phyloP scores from a whole-genome alignment of 2,329 filamentous ascomycete genomes.

The Calonectria naviculata region DNA sequence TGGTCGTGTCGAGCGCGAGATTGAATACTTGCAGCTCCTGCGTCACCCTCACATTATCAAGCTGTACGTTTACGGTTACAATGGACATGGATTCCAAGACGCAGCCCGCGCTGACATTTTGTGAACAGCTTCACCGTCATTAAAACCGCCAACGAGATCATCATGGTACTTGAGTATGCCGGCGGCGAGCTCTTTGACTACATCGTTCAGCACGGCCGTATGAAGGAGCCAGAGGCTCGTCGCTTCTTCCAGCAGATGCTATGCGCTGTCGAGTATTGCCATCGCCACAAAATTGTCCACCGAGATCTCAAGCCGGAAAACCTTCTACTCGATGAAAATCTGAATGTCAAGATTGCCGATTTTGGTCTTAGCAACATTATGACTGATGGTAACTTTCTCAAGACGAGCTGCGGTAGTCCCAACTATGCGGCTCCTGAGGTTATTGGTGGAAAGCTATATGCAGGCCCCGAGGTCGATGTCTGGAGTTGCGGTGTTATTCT shows the following conservation, averaged over 20 bases:
- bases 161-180: constrained; percentile 99
- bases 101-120: neutral
- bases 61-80: constrained; percentile 69
- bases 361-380: constrained; percentile 99
- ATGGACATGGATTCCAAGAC: neutral
- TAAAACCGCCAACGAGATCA: constrained; percentile 92
- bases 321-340: constrained; percentile 89
- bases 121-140: constrained; percentile 87
- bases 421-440: constrained; percentile 99
- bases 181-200: constrained; percentile 98
- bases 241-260: constrained; percentile 99
- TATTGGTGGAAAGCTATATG: constrained; percentile 97
- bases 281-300: constrained; percentile 98
- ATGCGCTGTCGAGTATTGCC: constrained; percentile 98
- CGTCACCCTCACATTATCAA: constrained; percentile 99
- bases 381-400: constrained; percentile 99
- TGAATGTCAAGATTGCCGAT: constrained; percentile 99
- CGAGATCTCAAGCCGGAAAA: constrained; percentile 98
- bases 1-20: constrained; percentile 95
- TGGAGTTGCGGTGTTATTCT: constrained; percentile 97
- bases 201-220: constrained; percentile 92
- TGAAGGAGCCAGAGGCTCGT: constrained; percentile 91
- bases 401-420: constrained; percentile 97
- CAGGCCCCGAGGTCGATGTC: constrained; percentile 96
- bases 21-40: constrained; percentile 95